Conservation (phyloP, 2,329 filamentous ascomycete genomes). For the Cercospora janseana region DNA sequence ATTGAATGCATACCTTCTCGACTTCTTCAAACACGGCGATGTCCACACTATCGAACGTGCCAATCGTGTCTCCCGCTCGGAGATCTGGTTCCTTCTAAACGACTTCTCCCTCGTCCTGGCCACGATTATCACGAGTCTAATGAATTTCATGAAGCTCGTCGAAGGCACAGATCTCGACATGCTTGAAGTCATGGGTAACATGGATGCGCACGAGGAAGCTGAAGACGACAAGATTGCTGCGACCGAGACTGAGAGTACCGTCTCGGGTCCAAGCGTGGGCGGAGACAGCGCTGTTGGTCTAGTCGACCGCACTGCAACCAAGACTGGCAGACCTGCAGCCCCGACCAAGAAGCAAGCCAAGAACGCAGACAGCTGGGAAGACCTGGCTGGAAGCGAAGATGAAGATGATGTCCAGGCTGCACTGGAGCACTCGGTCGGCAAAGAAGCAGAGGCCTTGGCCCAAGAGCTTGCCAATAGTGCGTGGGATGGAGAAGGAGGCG, state of each 20-base stretch:
- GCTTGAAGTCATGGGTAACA: constrained; percentile 52
- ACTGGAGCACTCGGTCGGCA: constrained; percentile 28
- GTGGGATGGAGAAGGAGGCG: constrained; percentile 45
- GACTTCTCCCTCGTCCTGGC: constrained; percentile 64
- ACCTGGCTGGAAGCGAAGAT: constrained; percentile 40
- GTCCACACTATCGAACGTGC: constrained; percentile 58
- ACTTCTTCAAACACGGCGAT: constrained; percentile 75
- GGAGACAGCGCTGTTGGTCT: constrained; percentile 28
- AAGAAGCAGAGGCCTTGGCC: constrained; percentile 28
- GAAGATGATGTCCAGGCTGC: constrained; percentile 31
- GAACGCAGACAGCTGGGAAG: constrained; percentile 47
- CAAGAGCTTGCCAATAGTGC: constrained; percentile 32
- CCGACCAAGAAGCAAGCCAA: constrained; percentile 40
- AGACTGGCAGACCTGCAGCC: constrained; percentile 19
- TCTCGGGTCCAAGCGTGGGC: constrained; percentile 26
- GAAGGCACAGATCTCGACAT: constrained; percentile 49
- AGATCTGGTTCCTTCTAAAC: constrained; percentile 72
- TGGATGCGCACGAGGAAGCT: constrained; percentile 51
- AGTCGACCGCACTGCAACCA: constrained; percentile 31
- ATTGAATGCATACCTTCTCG: constrained; percentile 67
- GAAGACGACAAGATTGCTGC: constrained; percentile 43
- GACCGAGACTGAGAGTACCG: constrained; percentile 30
- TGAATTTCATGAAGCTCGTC: constrained; percentile 55
- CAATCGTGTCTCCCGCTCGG: constrained; percentile 64
- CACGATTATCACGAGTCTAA: constrained; percentile 67